phyloP scores from a whole-genome alignment of 164 flowering plant genomes.

The Houttuynia cordata region DNA sequence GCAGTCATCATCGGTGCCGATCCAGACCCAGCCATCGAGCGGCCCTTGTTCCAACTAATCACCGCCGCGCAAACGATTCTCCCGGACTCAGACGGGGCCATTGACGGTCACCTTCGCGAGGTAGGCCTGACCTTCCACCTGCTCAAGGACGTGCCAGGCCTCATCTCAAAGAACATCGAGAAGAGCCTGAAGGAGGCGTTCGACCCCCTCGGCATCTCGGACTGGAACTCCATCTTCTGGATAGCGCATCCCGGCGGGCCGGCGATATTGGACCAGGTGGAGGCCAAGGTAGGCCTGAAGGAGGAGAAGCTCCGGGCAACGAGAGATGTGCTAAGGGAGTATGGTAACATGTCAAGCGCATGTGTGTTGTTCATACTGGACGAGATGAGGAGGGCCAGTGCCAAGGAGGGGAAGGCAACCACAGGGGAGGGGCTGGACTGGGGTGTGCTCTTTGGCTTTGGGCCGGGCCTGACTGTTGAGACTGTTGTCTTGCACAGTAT shows the following conservation, averaged over 20 bases:
- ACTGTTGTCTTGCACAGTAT: conserved; percentile 6
- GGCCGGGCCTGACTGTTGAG: conserved; percentile 10
- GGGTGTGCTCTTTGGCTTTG: conserved; percentile 13
- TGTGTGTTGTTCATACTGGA: conserved; percentile 6
- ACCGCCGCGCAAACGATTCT: conserved; percentile 4
- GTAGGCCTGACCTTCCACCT: conserved; percentile 9
- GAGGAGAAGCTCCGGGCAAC: conserved; percentile 7
- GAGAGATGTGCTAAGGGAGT: conserved; percentile 5
- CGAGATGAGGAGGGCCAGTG: conserved; percentile 7
- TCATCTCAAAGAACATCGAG: conserved; percentile 5
- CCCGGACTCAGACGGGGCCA: conserved; percentile 5
- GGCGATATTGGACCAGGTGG: conserved; percentile 6
- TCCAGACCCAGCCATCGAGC: neutral
- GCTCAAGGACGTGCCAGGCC: conserved; percentile 4
- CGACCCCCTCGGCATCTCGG: conserved; percentile 8
- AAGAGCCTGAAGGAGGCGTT: conserved; percentile 7
- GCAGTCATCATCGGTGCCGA: conserved; percentile 8
- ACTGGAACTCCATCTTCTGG: conserved; percentile 9
- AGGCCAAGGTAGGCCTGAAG: conserved; percentile 2
- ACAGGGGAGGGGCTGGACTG: conserved; percentile 10
- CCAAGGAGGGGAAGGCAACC: neutral
- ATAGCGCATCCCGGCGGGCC: conserved; percentile 12
- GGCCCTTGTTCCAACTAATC: conserved; percentile 1
- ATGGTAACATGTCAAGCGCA: conserved; percentile 10
- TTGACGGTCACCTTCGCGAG: conserved; percentile 6